Conservation (phyloP, 2,329 filamentous ascomycete genomes). For the Atkinsonella hypoxylon region DNA sequence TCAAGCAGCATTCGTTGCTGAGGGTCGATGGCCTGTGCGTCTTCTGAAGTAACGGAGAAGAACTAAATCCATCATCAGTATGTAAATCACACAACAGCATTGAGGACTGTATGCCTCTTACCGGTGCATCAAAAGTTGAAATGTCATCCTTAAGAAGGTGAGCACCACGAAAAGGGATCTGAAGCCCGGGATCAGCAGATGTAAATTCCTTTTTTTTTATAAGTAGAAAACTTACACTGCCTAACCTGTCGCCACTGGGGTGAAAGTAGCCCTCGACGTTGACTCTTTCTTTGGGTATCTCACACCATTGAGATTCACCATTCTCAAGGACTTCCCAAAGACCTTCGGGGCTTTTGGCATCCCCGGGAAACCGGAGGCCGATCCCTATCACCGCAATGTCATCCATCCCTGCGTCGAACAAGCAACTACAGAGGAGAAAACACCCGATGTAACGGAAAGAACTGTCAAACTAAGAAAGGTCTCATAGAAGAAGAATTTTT, state of each 20-base stretch:
- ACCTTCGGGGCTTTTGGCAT: slow-evolving; percentile 28
- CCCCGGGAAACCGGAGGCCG: slow-evolving; percentile 38
- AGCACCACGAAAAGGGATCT: slow-evolving; percentile 36
- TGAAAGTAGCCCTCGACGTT: slow-evolving; percentile 43
- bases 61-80: slow-evolving; percentile 23
- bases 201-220: not conserved
- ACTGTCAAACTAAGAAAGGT: not conserved
- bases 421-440: not conserved
- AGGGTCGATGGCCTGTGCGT: slow-evolving; percentile 40
- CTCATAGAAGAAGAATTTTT: not conserved
- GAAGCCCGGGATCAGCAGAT: slow-evolving; percentile 5
- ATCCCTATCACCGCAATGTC: slow-evolving; percentile 41
- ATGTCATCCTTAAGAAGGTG: slow-evolving; percentile 39
- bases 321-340: slow-evolving; percentile 37
- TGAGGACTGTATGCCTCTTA: slow-evolving; percentile 15
- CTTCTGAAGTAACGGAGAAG: slow-evolving; percentile 36
- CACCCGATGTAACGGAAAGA: not conserved
- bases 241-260: slow-evolving; percentile 35
- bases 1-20: slow-evolving; percentile 41
- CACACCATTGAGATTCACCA: slow-evolving; percentile 34
- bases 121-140: slow-evolving; percentile 35
- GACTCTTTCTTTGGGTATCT: slow-evolving; percentile 35
- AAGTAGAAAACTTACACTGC: slow-evolving; percentile 26
- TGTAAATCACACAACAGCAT: not conserved
- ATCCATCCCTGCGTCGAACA: slow-evolving; percentile 10